Conservation (phyloP, 2,329 filamentous ascomycete species). For the Emmonsiellopsis sp. region DNA sequence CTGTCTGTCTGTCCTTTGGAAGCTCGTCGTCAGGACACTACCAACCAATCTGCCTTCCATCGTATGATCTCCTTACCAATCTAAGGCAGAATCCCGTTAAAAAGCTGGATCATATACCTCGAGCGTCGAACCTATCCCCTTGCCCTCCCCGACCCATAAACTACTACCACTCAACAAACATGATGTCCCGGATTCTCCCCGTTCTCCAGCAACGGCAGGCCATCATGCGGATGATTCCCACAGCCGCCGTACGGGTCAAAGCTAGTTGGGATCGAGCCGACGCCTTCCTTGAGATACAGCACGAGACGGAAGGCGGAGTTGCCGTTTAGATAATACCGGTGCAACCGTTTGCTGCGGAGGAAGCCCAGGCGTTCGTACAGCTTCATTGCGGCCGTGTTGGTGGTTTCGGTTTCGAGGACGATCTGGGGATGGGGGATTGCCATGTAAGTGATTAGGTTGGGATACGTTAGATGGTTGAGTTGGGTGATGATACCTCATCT, state of each 20-base stretch:
- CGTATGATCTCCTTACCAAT: too few species aligned
- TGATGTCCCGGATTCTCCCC: conserved; percentile 3
- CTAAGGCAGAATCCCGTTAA: too few species aligned
- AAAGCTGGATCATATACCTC: too few species aligned
- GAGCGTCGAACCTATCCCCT: neutral
- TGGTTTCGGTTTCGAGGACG: conserved; percentile 91
- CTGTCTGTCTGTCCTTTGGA: too few species aligned
- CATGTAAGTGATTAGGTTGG: neutral
- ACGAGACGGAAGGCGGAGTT: conserved; percentile 89
- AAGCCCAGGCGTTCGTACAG: conserved; percentile 92
- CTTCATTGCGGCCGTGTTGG: conserved; percentile 80
- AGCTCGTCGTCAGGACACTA: too few species aligned
- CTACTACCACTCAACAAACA: neutral
- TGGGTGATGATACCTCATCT: conserved; percentile 54
- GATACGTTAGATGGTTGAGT: neutral
- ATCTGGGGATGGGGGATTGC: conserved; percentile 40
- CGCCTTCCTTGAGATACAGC: conserved; percentile 61
- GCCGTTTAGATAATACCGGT: conserved; percentile 93
- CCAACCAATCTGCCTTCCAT: too few species aligned
- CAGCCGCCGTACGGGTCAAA: conserved; percentile 24
- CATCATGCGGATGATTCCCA: neutral
- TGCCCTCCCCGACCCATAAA: neutral
- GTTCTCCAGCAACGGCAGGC: conserved; percentile 10
- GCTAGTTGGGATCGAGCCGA: conserved; percentile 33
- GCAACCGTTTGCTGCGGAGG: conserved; percentile 79